A percentile compares a stretch with the other conserved stretches of the same genome.
These are phyloP conservation scores for Penicillium canariense DNA, from an alignment of 495 filamentous ascomycete species.

Conservation along the genomic window DNA sequence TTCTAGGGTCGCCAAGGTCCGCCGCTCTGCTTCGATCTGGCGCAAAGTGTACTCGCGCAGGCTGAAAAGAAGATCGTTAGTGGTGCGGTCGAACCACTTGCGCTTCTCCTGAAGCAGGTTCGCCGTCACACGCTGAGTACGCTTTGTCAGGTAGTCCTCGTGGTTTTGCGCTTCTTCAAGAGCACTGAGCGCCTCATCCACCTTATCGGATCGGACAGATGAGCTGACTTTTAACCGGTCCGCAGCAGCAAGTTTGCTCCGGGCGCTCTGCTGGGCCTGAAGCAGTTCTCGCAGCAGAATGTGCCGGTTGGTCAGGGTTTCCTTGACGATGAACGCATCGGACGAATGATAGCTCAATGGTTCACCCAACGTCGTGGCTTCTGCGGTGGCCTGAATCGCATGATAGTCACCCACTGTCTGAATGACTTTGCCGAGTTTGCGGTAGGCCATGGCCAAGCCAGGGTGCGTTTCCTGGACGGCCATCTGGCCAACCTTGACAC, in stretches of 20 bases:
- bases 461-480: constrained; percentile 84
- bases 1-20: constrained; percentile 89
- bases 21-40: constrained; percentile 92
- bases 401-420: constrained; percentile 93
- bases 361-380: constrained; percentile 92
- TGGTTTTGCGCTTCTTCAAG: constrained; percentile 81
- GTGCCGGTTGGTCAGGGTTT: constrained; percentile 96
- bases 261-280: constrained; percentile 77
- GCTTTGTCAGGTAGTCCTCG: constrained; percentile 75
- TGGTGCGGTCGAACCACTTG: constrained; percentile 85
- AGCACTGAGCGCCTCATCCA: constrained; percentile 88
- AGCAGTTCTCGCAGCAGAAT: constrained; percentile 94
- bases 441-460: constrained; percentile 84
- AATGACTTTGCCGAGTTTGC: constrained; percentile 90
- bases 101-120: constrained; percentile 88
- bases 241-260: constrained; percentile 75
- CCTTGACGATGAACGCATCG: constrained; percentile 97
- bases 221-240: constrained; percentile 83
- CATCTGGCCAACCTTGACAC: constrained; percentile 82
- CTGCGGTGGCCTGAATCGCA: constrained; percentile 94
- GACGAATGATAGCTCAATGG: constrained; percentile 93
- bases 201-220: constrained; percentile 85
- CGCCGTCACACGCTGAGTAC: constrained; percentile 80
- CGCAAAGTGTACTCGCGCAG: constrained; percentile 91
- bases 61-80: constrained; percentile 71